Conservation (phyloP, 805 yeast genomes). For the Wickerhamiella australiensis region DNA sequence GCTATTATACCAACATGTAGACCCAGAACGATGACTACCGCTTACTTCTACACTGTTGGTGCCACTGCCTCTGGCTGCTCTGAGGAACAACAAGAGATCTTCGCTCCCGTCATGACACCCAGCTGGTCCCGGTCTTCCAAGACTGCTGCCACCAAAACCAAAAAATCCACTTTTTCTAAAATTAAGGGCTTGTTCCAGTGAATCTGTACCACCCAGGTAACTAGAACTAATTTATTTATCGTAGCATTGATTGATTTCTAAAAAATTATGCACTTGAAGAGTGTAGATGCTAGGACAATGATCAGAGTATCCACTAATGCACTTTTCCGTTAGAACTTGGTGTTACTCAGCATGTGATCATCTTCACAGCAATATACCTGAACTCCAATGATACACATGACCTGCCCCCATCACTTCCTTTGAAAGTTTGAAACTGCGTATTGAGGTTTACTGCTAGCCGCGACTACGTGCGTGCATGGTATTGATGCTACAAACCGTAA, state of each 20-base stretch:
- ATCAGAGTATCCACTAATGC: too few species aligned
- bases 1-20: neutral
- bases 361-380: too few species aligned
- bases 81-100: constrained; percentile 17
- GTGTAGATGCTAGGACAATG: too few species aligned
- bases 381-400: too few species aligned
- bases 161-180: neutral
- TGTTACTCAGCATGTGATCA: too few species aligned
- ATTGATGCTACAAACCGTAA: neutral
- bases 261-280: too few species aligned
- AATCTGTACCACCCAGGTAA: neutral
- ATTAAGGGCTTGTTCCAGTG: neutral
- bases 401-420: too few species aligned
- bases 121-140: constrained; percentile 22
- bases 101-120: constrained; percentile 25
- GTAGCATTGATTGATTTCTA: neutral
- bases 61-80: neutral
- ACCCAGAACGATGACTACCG: neutral
- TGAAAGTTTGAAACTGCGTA: too few species aligned
- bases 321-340: too few species aligned
- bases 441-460: too few species aligned
- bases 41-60: constrained; percentile 5
- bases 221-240: neutral
- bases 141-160: neutral
- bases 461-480: too few species aligned